Evolutionary conservation across 148 eudicot species (phyloP).

Genomic region (Simmondsia chinensis): DNA sequence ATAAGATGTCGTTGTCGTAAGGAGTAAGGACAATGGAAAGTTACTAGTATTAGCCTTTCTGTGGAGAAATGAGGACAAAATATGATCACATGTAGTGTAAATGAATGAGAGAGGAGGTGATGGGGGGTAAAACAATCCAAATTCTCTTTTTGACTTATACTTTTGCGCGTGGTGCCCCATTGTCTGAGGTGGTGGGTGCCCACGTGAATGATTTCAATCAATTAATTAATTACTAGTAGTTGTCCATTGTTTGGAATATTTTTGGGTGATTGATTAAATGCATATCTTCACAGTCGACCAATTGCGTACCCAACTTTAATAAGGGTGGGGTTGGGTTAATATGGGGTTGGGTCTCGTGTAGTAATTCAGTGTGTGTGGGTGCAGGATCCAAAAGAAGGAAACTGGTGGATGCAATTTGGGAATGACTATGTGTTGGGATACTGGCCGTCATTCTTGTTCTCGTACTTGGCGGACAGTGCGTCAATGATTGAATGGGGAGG

Average conservation of each 20-base stretch:
- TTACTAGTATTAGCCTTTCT: constrained; percentile 16
- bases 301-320: background rate
- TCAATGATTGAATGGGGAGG: constrained; percentile 99
- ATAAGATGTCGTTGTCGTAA: no score
- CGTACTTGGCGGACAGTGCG: constrained; percentile 89
- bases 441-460: constrained; percentile 95
- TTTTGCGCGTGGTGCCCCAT: constrained; percentile 8
- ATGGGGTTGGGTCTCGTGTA: background rate
- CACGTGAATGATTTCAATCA: constrained; percentile 6
- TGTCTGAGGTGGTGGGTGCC: constrained; percentile 13
- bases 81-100: constrained; percentile 29
- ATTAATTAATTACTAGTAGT: no score
- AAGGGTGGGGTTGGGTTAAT: background rate
- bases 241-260: no score
- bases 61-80: constrained; percentile 32
- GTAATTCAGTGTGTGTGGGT: constrained; percentile 4
- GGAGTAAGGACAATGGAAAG: constrained; percentile 16
- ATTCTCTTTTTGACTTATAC: constrained; percentile 15
- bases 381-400: constrained; percentile 90
- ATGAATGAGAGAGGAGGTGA: background rate
- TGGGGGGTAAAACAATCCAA: constrained; percentile 19
- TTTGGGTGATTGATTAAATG: no score
- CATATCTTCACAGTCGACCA: no score
- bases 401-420: constrained; percentile 99
- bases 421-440: constrained; percentile 71